Evolutionary conservation across 441 rosid genomes (phyloP).

Genomic region (Eruca vesicaria): DNA sequence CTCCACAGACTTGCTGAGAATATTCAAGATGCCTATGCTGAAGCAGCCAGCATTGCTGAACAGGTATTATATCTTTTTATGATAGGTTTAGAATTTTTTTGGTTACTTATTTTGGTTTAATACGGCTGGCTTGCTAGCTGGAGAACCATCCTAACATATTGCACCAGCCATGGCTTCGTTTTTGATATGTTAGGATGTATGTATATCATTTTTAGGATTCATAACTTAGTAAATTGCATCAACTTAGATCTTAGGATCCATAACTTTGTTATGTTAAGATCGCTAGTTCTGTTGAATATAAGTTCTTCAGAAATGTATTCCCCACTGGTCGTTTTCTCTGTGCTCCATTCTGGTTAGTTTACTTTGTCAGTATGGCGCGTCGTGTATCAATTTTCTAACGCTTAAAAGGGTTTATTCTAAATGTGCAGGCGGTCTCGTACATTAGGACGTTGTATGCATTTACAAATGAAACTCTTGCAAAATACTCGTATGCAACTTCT

Average conservation of each 20-base stretch:
- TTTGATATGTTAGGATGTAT: background rate
- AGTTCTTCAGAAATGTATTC: background rate
- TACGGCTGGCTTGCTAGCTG: background rate
- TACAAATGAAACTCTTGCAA: constrained; percentile 98
- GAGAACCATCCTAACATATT: constrained; percentile 13
- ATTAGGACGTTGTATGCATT: constrained; percentile 92
- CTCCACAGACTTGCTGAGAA: constrained; percentile 96
- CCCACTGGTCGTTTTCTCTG: background rate
- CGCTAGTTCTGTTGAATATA: constrained; percentile 9
- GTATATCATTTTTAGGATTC: constrained; percentile 8
- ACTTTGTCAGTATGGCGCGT: background rate
- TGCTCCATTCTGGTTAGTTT: constrained; percentile 14
- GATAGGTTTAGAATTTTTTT: background rate
- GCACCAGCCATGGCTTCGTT: constrained; percentile 1
- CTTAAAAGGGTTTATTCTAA: constrained; percentile 14
- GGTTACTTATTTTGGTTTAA: constrained; percentile 12
- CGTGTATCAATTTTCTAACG: background rate
- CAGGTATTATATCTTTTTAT: constrained; percentile 62
- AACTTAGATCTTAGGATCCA: background rate
- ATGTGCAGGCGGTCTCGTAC: constrained; percentile 91
- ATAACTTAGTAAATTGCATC: background rate
- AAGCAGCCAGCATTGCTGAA: constrained; percentile 97
- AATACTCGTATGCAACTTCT: constrained; percentile 97
- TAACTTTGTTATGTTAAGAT: background rate
- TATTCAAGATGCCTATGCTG: constrained; percentile 97